Evolutionary conservation across 2,329 filamentous ascomycete species (phyloP), one percentile per base, ranked within the genome.

Genomic region (Gnomoniopsis smithogilvyi): DNA sequence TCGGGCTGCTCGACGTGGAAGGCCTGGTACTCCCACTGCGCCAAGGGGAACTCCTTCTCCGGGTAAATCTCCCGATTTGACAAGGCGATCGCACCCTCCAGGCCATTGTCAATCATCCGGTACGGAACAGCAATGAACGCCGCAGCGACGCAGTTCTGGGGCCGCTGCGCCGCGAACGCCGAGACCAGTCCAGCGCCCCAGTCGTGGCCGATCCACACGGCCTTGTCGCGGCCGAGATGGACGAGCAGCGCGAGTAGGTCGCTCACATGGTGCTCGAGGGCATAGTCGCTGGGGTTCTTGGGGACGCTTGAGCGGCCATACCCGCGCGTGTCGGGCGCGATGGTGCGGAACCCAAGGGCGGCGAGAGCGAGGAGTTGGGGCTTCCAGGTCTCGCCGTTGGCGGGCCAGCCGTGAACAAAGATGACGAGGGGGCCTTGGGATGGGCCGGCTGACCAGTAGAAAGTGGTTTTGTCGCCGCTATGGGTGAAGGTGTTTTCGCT

Each of bases 151-250:
- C 66, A 65, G 38, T 55, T 62, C 8, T 70, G 63, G 0, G 70
- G 70, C 43, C 67, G 67, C 41, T 68, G 67, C 19, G 66, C 65
- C 34, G 68, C 70, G 30, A 72, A 50, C 10, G 65, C 63, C 43
- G 64, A 71, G 7, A 67, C 61, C 1, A 66, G 62, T 2, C 63
- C 67, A 14, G 68, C 63, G 50, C 70, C 70, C 77, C 77, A 53
- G 62, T 79, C 76, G 59, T 80, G 78, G 14, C 71, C 76, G 36
- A 79, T 67, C 77, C 79, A 81, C n/a, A 82, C 65, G 1, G 77
- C 78, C 8, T 71, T 70, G 0, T 67, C 59, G 21, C 77, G 65
- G 19, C 56, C 54, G 0, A 71, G 61, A 24, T 69, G 64, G 21
- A 64, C 65, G 0, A 77, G 66, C 0, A 77, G 64, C 14, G 73